These are phyloP conservation scores for Larix kaempferi DNA, from an alignment of 75 land plant genomes.

Conservation along the genomic window DNA sequence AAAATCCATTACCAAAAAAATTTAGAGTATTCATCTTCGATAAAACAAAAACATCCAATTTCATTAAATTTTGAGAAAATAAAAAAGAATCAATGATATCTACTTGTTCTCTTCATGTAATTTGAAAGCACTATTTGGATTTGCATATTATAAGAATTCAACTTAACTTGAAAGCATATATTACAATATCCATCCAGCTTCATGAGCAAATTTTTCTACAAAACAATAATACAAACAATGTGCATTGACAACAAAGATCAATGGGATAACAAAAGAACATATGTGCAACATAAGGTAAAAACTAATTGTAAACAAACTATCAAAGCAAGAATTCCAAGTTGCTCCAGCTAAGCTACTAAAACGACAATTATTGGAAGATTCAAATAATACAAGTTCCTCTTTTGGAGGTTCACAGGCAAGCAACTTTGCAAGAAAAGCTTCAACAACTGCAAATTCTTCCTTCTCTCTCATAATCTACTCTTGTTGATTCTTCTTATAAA, in stretches of 20 bases:
- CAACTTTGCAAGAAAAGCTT: conserved; percentile 52
- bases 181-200: background rate
- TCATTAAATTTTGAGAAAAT: too few species aligned
- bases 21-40: too few species aligned
- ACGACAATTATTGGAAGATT: conserved; percentile 1
- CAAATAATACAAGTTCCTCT: conserved; percentile 63
- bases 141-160: too few species aligned
- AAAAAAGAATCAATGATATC: too few species aligned
- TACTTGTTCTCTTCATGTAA: too few species aligned
- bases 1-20: too few species aligned
- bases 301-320: background rate
- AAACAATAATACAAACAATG: background rate
- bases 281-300: background rate
- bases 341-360: background rate
- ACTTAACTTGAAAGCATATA: background rate
- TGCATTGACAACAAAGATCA: background rate
- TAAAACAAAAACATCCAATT: too few species aligned
- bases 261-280: background rate
- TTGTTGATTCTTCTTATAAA: conserved; percentile 67
- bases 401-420: conserved; percentile 71
- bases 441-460: conserved; percentile 75
- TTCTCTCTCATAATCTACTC: conserved; percentile 60
- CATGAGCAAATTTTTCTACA: background rate
- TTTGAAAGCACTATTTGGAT: too few species aligned
- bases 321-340: background rate